Evolutionary conservation across 495 filamentous ascomycete genomes (phyloP).

Genomic region (Coniosporium apollinis): DNA sequence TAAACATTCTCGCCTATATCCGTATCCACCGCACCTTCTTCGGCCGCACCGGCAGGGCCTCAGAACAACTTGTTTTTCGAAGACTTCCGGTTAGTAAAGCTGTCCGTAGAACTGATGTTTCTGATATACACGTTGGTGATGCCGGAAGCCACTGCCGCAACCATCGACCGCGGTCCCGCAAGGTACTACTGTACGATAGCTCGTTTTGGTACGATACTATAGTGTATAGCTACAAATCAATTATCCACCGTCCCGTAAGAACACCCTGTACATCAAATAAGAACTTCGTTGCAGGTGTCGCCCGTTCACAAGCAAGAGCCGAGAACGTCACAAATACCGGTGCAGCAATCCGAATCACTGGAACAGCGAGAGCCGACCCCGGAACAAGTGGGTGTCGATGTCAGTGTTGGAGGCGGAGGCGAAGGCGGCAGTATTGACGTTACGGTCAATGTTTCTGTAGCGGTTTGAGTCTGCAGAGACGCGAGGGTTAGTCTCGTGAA

Average conservation of each 20-base stretch:
- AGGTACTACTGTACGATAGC: too few relatives aligned
- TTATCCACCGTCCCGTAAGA: not conserved
- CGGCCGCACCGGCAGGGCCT: too few relatives aligned
- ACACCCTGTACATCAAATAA: not conserved
- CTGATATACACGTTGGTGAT: too few relatives aligned
- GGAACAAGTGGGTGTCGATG: not conserved
- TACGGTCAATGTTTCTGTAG: constrained; percentile 1
- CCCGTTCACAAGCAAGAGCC: not conserved
- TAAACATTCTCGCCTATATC: too few relatives aligned
- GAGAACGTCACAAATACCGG: not conserved
- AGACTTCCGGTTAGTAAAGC: too few relatives aligned
- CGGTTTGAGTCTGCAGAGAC: not conserved
- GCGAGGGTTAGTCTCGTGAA: not conserved
- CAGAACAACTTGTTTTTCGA: too few relatives aligned
- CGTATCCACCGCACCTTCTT: too few relatives aligned
- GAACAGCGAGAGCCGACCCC: not conserved
- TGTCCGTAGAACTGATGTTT: too few relatives aligned
- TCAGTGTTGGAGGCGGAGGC: not conserved
- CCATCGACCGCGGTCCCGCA: too few relatives aligned
- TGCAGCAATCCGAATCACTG: not conserved
- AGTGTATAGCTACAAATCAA: too few relatives aligned
- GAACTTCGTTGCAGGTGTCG: not conserved
- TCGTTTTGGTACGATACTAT: too few relatives aligned
- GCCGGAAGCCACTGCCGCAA: too few relatives aligned
- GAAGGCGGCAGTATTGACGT: not conserved